A percentile compares a stretch with the other conserved stretches of the same genome.
Evolutionary conservation across 2,329 filamentous ascomycete genomes (phyloP).

Genomic region (Diaporthe eres): DNA sequence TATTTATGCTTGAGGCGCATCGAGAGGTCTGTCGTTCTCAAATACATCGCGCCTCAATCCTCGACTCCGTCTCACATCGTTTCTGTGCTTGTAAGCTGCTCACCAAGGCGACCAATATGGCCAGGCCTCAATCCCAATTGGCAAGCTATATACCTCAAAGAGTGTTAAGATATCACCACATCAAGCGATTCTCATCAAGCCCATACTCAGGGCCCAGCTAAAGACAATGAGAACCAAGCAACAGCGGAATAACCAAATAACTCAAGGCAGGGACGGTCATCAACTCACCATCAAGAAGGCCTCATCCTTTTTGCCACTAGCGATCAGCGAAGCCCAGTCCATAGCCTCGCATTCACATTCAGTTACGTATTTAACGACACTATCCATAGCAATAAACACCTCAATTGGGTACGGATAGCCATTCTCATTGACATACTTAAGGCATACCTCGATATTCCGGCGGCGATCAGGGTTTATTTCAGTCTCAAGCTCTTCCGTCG

Average conservation of each 20-base stretch:
- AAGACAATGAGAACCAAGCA: background rate
- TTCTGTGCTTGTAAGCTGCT: background rate
- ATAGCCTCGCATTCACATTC: background rate
- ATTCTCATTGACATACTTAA: no score
- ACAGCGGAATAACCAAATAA: background rate
- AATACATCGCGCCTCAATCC: background rate
- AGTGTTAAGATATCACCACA: background rate
- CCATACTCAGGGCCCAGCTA: background rate
- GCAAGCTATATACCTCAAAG: background rate
- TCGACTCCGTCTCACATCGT: background rate
- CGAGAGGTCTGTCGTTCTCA: background rate
- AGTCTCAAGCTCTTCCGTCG: background rate
- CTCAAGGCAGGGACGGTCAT: background rate
- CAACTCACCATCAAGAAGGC: background rate
- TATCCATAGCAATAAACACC: no score
- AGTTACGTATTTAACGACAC: background rate
- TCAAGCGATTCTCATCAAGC: background rate
- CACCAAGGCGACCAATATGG: background rate
- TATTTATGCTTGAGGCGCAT: background rate
- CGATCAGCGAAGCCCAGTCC: background rate
- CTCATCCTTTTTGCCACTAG: background rate
- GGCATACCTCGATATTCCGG: slow-evolving; percentile 6
- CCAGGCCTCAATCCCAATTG: background rate
- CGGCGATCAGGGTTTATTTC: background rate
- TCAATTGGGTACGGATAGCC: no score